Evolutionary conservation across 2,329 filamentous ascomycete species (phyloP).

Genomic region (Pseudopyrenochaeta lycopersici): DNA sequence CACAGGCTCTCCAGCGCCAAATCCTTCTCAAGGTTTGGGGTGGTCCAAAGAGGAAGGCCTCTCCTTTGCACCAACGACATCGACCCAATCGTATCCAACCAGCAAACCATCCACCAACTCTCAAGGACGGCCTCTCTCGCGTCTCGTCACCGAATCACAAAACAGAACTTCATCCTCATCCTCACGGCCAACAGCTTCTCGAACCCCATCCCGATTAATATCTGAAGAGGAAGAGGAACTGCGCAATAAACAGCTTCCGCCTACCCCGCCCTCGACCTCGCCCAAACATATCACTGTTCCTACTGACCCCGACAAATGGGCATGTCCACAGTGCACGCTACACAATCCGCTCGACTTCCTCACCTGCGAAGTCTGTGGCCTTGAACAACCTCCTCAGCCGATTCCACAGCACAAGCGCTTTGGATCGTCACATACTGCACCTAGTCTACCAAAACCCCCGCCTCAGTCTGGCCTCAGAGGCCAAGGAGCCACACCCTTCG

Average conservation of each 20-base stretch:
- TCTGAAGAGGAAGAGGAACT: slow-evolving; percentile 36
- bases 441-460: slow-evolving; percentile 41
- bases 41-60: slow-evolving; percentile 47
- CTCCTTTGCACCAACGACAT: slow-evolving; percentile 26
- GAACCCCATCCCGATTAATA: slow-evolving; percentile 33
- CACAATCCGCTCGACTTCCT: slow-evolving; percentile 68
- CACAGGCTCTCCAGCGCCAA: slow-evolving; percentile 57
- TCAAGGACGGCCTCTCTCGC: slow-evolving; percentile 43
- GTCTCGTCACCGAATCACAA: slow-evolving; percentile 37
- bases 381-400: slow-evolving; percentile 61
- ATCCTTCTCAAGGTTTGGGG: slow-evolving; percentile 21
- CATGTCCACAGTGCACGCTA: slow-evolving; percentile 69
- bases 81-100: slow-evolving; percentile 12
- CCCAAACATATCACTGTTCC: slow-evolving; percentile 26
- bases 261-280: slow-evolving; percentile 42
- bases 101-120: slow-evolving; percentile 24
- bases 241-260: slow-evolving; percentile 34
- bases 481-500: slow-evolving; percentile 49
- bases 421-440: slow-evolving; percentile 29
- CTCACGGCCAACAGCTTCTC: slow-evolving; percentile 13
- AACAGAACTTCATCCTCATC: slow-evolving; percentile 12
- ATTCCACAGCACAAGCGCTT: slow-evolving; percentile 45
- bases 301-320: slow-evolving; percentile 59
- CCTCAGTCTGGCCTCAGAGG: slow-evolving; percentile 38
- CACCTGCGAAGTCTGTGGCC: slow-evolving; percentile 67